A percentile compares a stretch with the other conserved stretches of the same genome.
These are phyloP conservation scores for Wickerhamomyces sp. DNA, from an alignment of 1,139 yeast genomes.

Conservation along the genomic window DNA sequence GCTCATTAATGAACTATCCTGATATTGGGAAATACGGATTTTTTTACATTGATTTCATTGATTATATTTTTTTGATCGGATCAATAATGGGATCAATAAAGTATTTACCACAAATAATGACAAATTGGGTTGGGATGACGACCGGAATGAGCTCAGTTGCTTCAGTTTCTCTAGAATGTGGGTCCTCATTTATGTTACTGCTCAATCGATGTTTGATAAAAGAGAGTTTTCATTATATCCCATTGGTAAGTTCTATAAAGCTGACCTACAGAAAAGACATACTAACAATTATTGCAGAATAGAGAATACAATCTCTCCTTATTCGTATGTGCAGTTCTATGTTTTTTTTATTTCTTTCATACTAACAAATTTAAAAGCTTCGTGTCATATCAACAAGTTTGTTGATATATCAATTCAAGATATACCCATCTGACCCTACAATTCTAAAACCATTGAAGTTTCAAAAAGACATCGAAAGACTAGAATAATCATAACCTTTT, in stretches of 20 bases:
- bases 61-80: conserved; percentile 26
- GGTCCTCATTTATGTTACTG: neutral
- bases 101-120: conserved; percentile 27
- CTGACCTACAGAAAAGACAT: neutral
- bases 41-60: conserved; percentile 29
- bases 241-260: neutral
- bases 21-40: conserved; percentile 27
- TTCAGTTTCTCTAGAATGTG: conserved; percentile 15
- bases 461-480: conserved; percentile 6
- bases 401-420: conserved; percentile 3
- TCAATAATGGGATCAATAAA: conserved; percentile 19
- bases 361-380: neutral
- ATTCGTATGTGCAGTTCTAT: neutral
- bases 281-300: neutral
- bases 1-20: conserved; percentile 10
- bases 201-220: neutral
- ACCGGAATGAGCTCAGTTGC: conserved; percentile 26
- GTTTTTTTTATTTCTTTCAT: neutral
- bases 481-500: conserved; percentile 34
- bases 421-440: neutral
- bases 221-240: neutral
- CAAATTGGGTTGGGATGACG: conserved; percentile 23
- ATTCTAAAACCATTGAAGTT: neutral
- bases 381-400: neutral
- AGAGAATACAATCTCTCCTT: neutral